Conservation (phyloP, 140 eudicot genomes). For the Anethum foeniculum region DNA sequence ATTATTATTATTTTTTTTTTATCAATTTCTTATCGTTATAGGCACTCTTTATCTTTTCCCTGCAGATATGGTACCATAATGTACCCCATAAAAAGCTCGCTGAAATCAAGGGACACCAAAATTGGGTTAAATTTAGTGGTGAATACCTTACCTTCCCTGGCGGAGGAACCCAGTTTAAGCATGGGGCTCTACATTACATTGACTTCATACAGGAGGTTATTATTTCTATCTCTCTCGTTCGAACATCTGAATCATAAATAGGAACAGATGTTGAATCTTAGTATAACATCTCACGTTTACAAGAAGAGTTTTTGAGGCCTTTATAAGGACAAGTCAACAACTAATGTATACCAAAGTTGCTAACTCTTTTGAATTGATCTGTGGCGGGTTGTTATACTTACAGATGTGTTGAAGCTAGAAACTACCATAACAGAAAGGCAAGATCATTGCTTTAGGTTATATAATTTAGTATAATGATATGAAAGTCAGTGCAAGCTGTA, state of each 20-base stretch:
- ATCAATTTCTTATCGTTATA: neutral
- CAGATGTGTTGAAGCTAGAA: neutral
- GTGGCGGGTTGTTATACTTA: too few species aligned
- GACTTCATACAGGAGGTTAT: constrained; percentile 81
- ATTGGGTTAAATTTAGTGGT: constrained; percentile 93
- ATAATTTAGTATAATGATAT: neutral
- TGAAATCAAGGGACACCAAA: constrained; percentile 84
- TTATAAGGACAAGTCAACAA: too few species aligned
- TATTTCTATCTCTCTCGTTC: neutral
- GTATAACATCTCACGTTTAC: too few species aligned
- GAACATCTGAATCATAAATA: neutral
- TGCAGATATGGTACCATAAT: constrained; percentile 93
- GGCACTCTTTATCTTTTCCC: constrained; percentile 5
- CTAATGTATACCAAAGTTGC: too few species aligned
- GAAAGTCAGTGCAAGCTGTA: neutral
- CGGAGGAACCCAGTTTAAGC: constrained; percentile 98
- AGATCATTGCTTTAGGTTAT: neutral
- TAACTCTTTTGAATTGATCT: too few species aligned
- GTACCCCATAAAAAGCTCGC: constrained; percentile 95
- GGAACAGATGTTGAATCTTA: neutral
- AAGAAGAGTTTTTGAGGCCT: too few species aligned
- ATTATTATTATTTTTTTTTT: neutral
- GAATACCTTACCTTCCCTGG: constrained; percentile 97
- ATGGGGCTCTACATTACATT: constrained; percentile 95
- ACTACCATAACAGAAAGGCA: neutral